Evolutionary conservation across 2,329 filamentous ascomycete genomes (phyloP).

Genomic region (Pseudogymnoascus sp.): DNA sequence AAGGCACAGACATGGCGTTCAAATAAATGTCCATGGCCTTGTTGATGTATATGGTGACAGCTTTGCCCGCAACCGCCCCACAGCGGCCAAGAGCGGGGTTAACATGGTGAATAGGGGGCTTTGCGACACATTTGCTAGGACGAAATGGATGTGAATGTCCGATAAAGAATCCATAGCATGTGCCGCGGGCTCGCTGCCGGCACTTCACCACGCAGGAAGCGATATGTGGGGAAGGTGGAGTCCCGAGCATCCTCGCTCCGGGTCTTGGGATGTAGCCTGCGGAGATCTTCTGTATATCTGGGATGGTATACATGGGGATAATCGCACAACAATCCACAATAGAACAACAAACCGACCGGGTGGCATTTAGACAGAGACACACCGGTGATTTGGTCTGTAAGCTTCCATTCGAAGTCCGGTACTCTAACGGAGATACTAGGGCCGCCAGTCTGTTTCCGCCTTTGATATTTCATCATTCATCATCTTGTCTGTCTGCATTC

Average conservation of each 20-base stretch:
- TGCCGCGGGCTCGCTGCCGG: not conserved
- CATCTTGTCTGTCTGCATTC: not conserved
- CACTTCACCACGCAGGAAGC: not conserved
- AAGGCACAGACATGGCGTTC: not conserved
- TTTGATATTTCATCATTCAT: not conserved
- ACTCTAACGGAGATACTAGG: not conserved
- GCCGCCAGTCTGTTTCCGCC: not conserved
- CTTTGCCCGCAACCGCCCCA: not conserved
- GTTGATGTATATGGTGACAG: not conserved
- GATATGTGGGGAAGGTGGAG: conserved; percentile 3
- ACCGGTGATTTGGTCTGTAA: not conserved
- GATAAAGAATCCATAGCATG: not conserved
- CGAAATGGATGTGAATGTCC: not conserved
- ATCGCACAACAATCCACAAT: not conserved
- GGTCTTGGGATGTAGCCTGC: not conserved
- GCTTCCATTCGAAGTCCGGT: not conserved
- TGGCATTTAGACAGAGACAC: not conserved
- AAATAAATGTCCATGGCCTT: conserved; percentile 1
- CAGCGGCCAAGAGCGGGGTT: conserved; percentile 2
- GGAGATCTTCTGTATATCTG: not conserved
- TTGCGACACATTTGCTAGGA: not conserved
- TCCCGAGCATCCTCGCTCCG: not conserved
- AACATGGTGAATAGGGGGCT: not conserved
- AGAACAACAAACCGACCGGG: not conserved
- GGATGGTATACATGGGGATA: not conserved